These are phyloP conservation scores for Medicago arabica DNA, from an alignment of 306 rosid genomes.

Conservation along the genomic window DNA sequence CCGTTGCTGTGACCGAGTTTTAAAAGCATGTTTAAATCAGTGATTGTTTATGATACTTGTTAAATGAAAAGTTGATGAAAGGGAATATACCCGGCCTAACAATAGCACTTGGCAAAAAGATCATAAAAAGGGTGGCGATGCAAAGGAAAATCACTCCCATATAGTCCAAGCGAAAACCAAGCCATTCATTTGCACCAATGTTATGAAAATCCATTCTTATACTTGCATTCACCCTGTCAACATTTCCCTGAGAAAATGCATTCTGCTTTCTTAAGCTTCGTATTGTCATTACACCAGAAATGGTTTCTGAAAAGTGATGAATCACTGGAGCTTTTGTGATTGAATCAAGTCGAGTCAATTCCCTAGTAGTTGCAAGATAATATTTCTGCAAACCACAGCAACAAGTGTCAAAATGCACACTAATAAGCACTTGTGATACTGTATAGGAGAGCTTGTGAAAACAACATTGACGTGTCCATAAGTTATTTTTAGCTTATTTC, in stretches of 20 bases:
- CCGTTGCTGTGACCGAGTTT: neutral
- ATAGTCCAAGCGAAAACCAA: constrained; percentile 79
- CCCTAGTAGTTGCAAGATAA: constrained; percentile 82
- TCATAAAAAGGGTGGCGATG: constrained; percentile 67
- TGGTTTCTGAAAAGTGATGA: constrained; percentile 89
- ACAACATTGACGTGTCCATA: too few relatives aligned
- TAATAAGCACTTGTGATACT: too few relatives aligned
- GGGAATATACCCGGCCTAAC: constrained; percentile 70
- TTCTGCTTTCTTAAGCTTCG: constrained; percentile 73
- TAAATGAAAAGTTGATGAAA: constrained; percentile 5
- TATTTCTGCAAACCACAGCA: constrained; percentile 58
- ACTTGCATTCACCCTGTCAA: constrained; percentile 71
- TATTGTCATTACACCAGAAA: constrained; percentile 83
- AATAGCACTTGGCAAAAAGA: constrained; percentile 73
- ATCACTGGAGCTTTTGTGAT: constrained; percentile 93
- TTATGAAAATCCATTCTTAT: constrained; percentile 89
- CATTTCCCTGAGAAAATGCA: constrained; percentile 60
- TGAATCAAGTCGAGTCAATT: constrained; percentile 79
- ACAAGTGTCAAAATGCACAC: constrained; percentile 4
- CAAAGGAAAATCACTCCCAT: constrained; percentile 73
- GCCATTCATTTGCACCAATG: constrained; percentile 85
- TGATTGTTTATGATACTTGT: neutral
- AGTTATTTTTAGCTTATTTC: too few relatives aligned
- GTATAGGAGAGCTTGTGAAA: too few relatives aligned
- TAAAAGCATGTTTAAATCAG: neutral